Conservation (phyloP, 352 stramenopile genomes). For the Globisporangium nodosum region DNA sequence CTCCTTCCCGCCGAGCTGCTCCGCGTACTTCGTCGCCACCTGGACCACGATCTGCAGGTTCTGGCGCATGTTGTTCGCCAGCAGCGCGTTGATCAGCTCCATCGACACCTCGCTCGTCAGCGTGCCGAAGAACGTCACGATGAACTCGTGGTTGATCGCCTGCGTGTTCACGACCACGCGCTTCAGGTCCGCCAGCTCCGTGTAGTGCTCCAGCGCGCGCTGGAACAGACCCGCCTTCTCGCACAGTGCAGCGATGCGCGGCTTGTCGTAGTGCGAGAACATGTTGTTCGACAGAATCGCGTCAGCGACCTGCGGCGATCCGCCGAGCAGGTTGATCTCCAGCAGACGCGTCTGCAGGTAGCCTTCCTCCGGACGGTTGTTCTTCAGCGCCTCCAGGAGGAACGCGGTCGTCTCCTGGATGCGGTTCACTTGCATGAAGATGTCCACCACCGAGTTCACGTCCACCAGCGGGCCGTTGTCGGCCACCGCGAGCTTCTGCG, state of each 20-base stretch:
- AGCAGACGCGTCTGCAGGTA: constrained; percentile 99
- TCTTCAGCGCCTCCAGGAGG: constrained; percentile 98
- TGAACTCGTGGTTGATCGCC: constrained; percentile 95
- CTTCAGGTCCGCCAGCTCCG: constrained; percentile 97
- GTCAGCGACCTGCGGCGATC: constrained; percentile 98
- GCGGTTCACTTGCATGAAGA: constrained; percentile 98
- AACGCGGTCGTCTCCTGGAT: constrained; percentile 99
- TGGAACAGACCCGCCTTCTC: constrained; percentile 98
- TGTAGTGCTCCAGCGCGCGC: constrained; percentile 99
- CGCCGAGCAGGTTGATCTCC: constrained; percentile 99
- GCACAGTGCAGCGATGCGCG: constrained; percentile 97
- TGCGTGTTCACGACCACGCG: constrained; percentile 91
- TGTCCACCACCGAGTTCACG: constrained; percentile 98
- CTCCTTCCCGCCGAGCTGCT: constrained; percentile 91
- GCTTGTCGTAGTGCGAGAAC: constrained; percentile 98
- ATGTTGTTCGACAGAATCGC: constrained; percentile 99
- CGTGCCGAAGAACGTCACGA: constrained; percentile 98
- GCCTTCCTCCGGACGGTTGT: constrained; percentile 98
- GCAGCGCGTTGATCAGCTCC: constrained; percentile 97
- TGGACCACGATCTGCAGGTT: constrained; percentile 99
- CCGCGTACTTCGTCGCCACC: constrained; percentile 93
- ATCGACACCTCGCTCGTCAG: constrained; percentile 97
- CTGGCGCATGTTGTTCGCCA: constrained; percentile 95
- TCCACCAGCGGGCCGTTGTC: constrained; percentile 95
- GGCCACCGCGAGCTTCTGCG: constrained; percentile 96